Percentiles rank a stretch among this genome's conserved stretches.
Evolutionary conservation across 2,329 filamentous ascomycete genomes (phyloP).

Genomic region (Atkinsonella hypoxylon): DNA sequence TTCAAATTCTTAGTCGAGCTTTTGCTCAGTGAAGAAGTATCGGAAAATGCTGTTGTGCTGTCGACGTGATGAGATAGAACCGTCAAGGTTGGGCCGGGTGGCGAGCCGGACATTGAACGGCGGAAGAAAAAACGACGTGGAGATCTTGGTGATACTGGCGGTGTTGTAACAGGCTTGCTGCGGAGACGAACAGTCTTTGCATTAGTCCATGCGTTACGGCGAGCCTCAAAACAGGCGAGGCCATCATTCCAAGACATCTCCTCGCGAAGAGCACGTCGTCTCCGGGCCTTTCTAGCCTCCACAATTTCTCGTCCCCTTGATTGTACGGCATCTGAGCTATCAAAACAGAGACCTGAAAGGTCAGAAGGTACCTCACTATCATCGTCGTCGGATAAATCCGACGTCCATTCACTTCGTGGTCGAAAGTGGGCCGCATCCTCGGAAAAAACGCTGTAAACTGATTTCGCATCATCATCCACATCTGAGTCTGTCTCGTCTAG

Average conservation of each 20-base stretch:
- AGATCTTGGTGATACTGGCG: slow-evolving; percentile 33
- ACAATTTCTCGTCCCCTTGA: slow-evolving; percentile 27
- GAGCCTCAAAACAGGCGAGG: slow-evolving; percentile 63
- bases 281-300: slow-evolving; percentile 39
- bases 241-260: slow-evolving; percentile 73
- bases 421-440: slow-evolving; percentile 40
- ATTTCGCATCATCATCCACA: slow-evolving; percentile 28
- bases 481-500: slow-evolving; percentile 16
- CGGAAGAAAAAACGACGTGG: slow-evolving; percentile 39
- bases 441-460: slow-evolving; percentile 45
- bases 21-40: slow-evolving; percentile 29
- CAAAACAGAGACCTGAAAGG: slow-evolving; percentile 39
- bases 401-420: slow-evolving; percentile 43
- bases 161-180: slow-evolving; percentile 29
- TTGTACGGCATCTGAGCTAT: slow-evolving; percentile 36
- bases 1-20: slow-evolving; percentile 22
- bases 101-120: slow-evolving; percentile 30
- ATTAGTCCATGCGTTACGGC: slow-evolving; percentile 77
- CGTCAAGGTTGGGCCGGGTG: slow-evolving; percentile 17
- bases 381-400: slow-evolving; percentile 42
- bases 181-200: slow-evolving; percentile 49
- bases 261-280: slow-evolving; percentile 45
- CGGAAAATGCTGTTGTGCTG: slow-evolving; percentile 26
- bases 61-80: slow-evolving; percentile 17
- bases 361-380: slow-evolving; percentile 28